phyloP scores from a whole-genome alignment of 108 stramenopile species.

The Cyclotella cryptica region DNA sequence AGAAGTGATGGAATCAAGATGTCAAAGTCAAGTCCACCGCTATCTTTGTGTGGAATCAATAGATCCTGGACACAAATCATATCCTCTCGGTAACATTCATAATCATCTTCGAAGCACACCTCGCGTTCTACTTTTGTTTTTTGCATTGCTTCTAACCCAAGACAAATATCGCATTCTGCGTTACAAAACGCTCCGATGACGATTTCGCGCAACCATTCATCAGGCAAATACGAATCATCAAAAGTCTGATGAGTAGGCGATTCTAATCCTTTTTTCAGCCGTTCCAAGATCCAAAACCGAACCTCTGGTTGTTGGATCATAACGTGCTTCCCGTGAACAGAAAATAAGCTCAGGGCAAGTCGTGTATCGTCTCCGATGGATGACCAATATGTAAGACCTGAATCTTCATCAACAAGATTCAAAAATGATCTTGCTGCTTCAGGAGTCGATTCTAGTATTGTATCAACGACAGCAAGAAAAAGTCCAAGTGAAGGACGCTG shows the following conservation, averaged over 20 bases:
- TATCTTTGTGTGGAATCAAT: constrained; percentile 33
- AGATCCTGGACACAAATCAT: constrained; percentile 30
- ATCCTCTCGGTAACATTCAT: constrained; percentile 46
- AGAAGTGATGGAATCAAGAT: constrained; percentile 75
- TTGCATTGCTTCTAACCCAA: constrained; percentile 21
- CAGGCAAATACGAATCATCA: constrained; percentile 36
- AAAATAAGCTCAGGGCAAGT: constrained; percentile 59
- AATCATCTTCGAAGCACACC: constrained; percentile 1
- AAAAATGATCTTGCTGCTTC: constrained; percentile 61
- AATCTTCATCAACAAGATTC: constrained; percentile 64
- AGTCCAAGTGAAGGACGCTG: constrained; percentile 54
- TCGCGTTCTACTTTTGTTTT: neutral
- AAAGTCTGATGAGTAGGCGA: constrained; percentile 8
- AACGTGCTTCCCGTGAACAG: constrained; percentile 61
- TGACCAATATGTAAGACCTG: constrained; percentile 63
- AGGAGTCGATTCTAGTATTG: constrained; percentile 62
- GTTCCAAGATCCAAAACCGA: constrained; percentile 64
- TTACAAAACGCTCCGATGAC: constrained; percentile 61
- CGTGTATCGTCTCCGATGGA: constrained; percentile 71
- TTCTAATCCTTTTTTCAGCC: constrained; percentile 48
- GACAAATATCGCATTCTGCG: constrained; percentile 67
- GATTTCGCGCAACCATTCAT: constrained; percentile 67
- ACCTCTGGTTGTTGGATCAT: constrained; percentile 73
- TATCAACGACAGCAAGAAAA: constrained; percentile 57
- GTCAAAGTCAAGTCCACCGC: constrained; percentile 78